Base-by-base conservation (phyloP, 2,329 filamentous ascomycete genomes). In the Xylariaceae sp. region DNA sequence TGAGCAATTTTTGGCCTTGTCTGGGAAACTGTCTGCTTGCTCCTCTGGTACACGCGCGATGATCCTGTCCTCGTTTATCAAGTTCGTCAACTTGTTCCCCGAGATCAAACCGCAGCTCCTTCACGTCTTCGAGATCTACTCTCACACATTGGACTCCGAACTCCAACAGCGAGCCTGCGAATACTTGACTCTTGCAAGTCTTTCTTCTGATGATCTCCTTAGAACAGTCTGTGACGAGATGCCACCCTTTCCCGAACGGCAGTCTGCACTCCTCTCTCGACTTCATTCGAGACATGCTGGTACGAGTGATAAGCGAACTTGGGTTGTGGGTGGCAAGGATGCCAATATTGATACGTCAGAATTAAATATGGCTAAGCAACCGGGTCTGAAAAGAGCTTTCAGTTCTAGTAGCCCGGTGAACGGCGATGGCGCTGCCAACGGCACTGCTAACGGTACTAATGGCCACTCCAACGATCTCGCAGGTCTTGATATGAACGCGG, bases 191-290 rank as follows among this genome's bases (percentile, higher is more conserved):
- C 79, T 99, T 58, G 91, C 92, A 15, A 92, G 84, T 27, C 81
- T 95, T 70, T 89, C 91, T 0, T 91, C 91, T 0, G 94, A 99
- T 65, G 92, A 97, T 61, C 81, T 99, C 6, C 79, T 99, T 10
- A 85, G 94, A 45, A 97, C 94, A 0, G 87, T 99, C 5, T 96
- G 92, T 71, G 94, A 99, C 64, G 94, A 99, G 72, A 99, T 99
- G 95, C 94, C 94, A 2, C 92, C 94, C 0, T 99, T 97, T 75
- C 95, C 94, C 0, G 92, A 99, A 72, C 82, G 95, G 55, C 87
- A 96, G 53, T 97, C 94, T 4, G 93, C 94, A 1, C 78, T 99
- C 23, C 79, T 99, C 9, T 97, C 93, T 32, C 84, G 94, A 53
- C 81, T 99, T 43, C 93, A 99, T 73, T 92, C 96, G 73, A 97